Evolutionary conservation across 139 green algal species (phyloP).

Genomic region (Chlamydomonas sp.): DNA sequence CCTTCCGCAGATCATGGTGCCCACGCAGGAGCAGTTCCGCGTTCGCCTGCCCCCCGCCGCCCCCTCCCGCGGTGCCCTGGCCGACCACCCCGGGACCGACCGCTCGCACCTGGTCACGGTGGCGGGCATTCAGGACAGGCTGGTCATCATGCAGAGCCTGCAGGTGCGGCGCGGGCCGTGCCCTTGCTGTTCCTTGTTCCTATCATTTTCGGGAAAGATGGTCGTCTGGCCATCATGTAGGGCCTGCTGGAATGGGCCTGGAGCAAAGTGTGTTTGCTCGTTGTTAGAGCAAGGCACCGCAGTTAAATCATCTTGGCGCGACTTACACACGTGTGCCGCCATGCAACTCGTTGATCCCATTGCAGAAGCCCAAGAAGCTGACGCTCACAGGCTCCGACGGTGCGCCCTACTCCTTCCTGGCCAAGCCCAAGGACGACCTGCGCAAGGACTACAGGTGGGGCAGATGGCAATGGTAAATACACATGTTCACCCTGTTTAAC

Average conservation of each 20-base stretch:
- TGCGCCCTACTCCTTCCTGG: constrained; percentile 90
- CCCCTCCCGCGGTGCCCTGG: constrained; percentile 12
- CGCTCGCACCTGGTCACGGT: constrained; percentile 69
- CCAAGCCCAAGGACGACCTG: constrained; percentile 98
- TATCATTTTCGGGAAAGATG: too few relatives aligned
- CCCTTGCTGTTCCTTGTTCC: not conserved
- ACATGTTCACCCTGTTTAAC: too few relatives aligned
- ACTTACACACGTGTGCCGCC: too few relatives aligned
- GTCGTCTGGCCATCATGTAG: not conserved
- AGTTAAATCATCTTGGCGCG: too few relatives aligned
- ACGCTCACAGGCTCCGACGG: constrained; percentile 80
- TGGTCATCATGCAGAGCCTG: constrained; percentile 55
- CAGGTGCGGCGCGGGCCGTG: not conserved
- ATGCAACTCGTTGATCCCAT: constrained; percentile 1
- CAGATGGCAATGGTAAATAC: too few relatives aligned
- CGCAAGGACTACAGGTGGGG: constrained; percentile 88
- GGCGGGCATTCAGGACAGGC: constrained; percentile 80
- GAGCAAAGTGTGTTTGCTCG: too few relatives aligned
- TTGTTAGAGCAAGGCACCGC: too few relatives aligned
- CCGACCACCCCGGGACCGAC: not conserved
- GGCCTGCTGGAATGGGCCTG: not conserved
- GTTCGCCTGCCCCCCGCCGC: constrained; percentile 45
- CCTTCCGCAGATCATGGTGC: constrained; percentile 68
- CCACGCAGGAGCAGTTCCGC: constrained; percentile 62
- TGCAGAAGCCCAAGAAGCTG: constrained; percentile 95